A percentile compares a stretch with the other conserved stretches of the same genome.
Evolutionary conservation across 2,329 filamentous ascomycete genomes (phyloP).

Genomic region (Lojkania enalia): DNA sequence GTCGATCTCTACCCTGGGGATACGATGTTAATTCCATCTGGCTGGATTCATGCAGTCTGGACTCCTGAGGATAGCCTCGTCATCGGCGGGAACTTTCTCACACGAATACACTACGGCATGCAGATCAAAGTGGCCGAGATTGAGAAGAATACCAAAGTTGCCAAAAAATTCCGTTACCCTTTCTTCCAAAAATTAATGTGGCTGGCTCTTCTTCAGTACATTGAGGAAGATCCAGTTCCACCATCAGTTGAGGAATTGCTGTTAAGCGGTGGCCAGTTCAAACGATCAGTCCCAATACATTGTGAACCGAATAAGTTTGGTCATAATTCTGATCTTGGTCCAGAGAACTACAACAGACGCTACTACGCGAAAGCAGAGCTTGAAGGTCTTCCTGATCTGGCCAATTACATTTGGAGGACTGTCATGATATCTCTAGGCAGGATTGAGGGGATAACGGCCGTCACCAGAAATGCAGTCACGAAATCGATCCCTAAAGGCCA

Average conservation of each 20-base stretch:
- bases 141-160: constrained; percentile 68
- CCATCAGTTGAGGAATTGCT: constrained; percentile 59
- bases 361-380: constrained; percentile 67
- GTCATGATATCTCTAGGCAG: constrained; percentile 64
- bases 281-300: constrained; percentile 60
- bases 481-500: constrained; percentile 65
- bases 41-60: constrained; percentile 74
- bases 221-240: constrained; percentile 67
- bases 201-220: constrained; percentile 66
- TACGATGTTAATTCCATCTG: constrained; percentile 71
- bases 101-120: constrained; percentile 66
- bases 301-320: constrained; percentile 61
- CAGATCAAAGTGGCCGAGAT: constrained; percentile 68
- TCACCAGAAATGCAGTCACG: constrained; percentile 62
- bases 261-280: constrained; percentile 58
- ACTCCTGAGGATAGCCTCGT: constrained; percentile 70
- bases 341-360: constrained; percentile 60
- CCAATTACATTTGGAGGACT: constrained; percentile 64
- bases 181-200: constrained; percentile 72
- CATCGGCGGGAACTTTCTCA: constrained; percentile 72
- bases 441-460: constrained; percentile 63
- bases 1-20: constrained; percentile 68
- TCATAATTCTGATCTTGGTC: constrained; percentile 55
- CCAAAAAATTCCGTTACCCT: constrained; percentile 67
- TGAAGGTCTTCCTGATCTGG: constrained; percentile 61